These are phyloP conservation scores for Dysphania ambrosioides DNA, from an alignment of 148 eudicot genomes.

Conservation along the genomic window DNA sequence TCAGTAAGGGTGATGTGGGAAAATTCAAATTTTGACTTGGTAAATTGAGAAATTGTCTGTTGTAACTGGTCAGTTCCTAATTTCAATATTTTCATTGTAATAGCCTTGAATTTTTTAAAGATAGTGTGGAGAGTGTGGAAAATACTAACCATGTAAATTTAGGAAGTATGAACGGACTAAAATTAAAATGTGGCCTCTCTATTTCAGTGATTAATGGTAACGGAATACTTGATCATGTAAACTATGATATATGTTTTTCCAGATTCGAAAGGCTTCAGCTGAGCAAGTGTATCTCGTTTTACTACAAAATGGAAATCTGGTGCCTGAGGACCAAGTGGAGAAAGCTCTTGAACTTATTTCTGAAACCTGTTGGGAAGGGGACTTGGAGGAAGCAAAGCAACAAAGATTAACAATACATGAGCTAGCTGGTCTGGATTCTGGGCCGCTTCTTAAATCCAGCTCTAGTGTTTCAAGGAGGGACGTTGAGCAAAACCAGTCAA, in stretches of 20 bases:
- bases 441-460: slow-evolving; percentile 32
- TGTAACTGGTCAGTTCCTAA: background rate
- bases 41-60: background rate
- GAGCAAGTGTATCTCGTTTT: slow-evolving; percentile 91
- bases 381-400: slow-evolving; percentile 61
- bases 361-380: slow-evolving; percentile 94
- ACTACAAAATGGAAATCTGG: slow-evolving; percentile 59
- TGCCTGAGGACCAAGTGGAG: slow-evolving; percentile 57
- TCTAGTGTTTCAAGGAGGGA: slow-evolving; percentile 32
- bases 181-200: background rate
- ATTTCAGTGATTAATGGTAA: background rate
- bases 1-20: too few relatives aligned
- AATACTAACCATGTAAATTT: background rate
- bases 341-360: slow-evolving; percentile 76
- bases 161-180: background rate
- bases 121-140: background rate
- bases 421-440: slow-evolving; percentile 52
- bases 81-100: too few relatives aligned
- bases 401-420: slow-evolving; percentile 48
- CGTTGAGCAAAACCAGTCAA: slow-evolving; percentile 23
- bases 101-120: background rate
- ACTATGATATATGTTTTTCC: slow-evolving; percentile 13
- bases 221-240: background rate
- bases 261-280: slow-evolving; percentile 86
- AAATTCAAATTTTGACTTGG: too few relatives aligned